phyloP scores from a whole-genome alignment of 2,329 filamentous ascomycete species.

The Fusarium penzigii region DNA sequence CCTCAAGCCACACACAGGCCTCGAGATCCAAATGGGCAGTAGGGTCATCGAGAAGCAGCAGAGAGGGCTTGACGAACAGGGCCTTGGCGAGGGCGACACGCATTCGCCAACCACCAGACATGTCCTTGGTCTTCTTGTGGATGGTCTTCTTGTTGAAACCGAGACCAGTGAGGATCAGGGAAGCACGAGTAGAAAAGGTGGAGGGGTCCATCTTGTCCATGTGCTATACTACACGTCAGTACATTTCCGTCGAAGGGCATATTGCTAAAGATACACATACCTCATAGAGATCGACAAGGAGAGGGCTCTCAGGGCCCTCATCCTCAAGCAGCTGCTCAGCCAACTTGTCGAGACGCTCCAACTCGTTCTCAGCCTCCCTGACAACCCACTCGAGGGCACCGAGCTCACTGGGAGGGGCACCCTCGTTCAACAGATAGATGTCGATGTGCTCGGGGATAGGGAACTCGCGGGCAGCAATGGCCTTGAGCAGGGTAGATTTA shows the following conservation, averaged over 20 bases:
- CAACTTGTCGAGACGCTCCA: slow-evolving; percentile 84
- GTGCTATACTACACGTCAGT: slow-evolving; percentile 57
- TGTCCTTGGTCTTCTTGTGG: slow-evolving; percentile 99
- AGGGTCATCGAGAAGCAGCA: slow-evolving; percentile 95
- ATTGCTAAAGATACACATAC: slow-evolving; percentile 53
- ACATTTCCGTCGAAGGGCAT: slow-evolving; percentile 4
- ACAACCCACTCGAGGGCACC: slow-evolving; percentile 98
- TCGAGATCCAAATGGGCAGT: slow-evolving; percentile 99
- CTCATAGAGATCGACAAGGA: slow-evolving; percentile 94
- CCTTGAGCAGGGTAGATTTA: slow-evolving; percentile 96
- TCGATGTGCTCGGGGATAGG: slow-evolving; percentile 96
- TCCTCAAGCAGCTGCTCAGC: slow-evolving; percentile 90
- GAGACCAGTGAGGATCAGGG: slow-evolving; percentile 95
- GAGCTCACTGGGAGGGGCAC: slow-evolving; percentile 83
- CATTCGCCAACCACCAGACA: slow-evolving; percentile 99
- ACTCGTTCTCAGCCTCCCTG: slow-evolving; percentile 87
- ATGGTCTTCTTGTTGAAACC: slow-evolving; percentile 99
- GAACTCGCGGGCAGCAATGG: slow-evolving; percentile 90
- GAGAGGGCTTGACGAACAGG: slow-evolving; percentile 95
- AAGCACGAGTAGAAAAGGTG: slow-evolving; percentile 93
- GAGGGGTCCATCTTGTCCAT: slow-evolving; percentile 99
- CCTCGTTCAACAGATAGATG: slow-evolving; percentile 97
- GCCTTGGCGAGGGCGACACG: slow-evolving; percentile 97
- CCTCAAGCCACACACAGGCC: slow-evolving; percentile 99
- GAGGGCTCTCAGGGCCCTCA: slow-evolving; percentile 85